Conservation (phyloP, 768 basidiomycete species). For the Lentinula edodes region DNA sequence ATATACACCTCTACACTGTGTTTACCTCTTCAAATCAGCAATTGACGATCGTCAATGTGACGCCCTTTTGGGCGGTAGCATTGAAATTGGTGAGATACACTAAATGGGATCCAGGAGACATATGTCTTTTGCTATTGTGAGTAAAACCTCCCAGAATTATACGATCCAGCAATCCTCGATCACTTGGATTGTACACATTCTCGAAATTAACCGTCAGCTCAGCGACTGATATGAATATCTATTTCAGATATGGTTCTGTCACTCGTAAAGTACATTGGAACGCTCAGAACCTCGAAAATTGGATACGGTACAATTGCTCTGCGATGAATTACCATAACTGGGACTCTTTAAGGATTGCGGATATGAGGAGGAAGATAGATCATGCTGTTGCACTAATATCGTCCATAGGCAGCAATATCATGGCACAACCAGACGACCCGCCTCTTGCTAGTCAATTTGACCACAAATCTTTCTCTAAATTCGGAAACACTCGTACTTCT, state of each 20-base stretch:
- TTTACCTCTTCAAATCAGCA: conserved; percentile 47
- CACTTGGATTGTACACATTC: neutral
- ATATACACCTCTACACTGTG: conserved; percentile 49
- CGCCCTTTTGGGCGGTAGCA: conserved; percentile 68
- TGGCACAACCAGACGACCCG: neutral
- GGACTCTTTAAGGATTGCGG: conserved; percentile 33
- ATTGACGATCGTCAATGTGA: conserved; percentile 52
- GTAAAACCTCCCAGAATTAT: conserved; percentile 18
- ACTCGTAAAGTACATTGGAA: conserved; percentile 54
- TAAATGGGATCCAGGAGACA: conserved; percentile 58
- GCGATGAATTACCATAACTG: conserved; percentile 58
- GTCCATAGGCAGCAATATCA: neutral
- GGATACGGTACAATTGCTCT: conserved; percentile 54
- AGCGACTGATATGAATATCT: conserved; percentile 6
- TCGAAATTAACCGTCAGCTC: too few relatives aligned
- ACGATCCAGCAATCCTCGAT: neutral
- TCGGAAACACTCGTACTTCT: neutral
- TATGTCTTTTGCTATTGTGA: conserved; percentile 60
- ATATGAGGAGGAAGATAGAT: conserved; percentile 45
- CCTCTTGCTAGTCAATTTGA: neutral
- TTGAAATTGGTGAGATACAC: conserved; percentile 67
- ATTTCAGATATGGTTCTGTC: conserved; percentile 44
- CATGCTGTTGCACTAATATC: conserved; percentile 37
- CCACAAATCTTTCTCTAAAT: neutral
- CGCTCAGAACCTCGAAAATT: conserved; percentile 43